Conservation (phyloP, 78 protist species). For the Protostelium mycophagum region DNA sequence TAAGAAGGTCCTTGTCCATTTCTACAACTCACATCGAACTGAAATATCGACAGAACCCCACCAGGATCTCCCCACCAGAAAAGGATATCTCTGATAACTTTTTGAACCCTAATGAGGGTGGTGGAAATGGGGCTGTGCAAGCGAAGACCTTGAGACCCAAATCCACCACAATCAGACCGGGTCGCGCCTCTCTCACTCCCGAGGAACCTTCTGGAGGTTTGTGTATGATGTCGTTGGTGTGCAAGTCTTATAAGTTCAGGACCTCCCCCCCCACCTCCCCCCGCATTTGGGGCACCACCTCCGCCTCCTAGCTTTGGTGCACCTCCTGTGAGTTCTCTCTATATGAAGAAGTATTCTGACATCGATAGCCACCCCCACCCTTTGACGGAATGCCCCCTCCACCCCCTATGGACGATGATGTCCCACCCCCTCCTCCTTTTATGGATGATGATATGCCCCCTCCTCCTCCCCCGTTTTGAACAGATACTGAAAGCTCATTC, state of each 20-base stretch:
- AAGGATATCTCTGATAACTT: slow-evolving; percentile 37
- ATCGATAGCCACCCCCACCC: not conserved
- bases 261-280: slow-evolving; percentile 59
- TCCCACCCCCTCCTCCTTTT: slow-evolving; percentile 17
- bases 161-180: not conserved
- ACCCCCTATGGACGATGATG: not conserved
- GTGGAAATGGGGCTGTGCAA: slow-evolving; percentile 8
- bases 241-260: not conserved
- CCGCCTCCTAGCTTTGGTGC: slow-evolving; percentile 1
- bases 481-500: not conserved
- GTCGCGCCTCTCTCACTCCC: no score
- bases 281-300: not conserved
- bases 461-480: slow-evolving; percentile 61
- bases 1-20: no score
- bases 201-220: no score
- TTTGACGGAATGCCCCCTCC: not conserved
- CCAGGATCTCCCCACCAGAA: slow-evolving; percentile 58
- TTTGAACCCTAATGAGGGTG: no score
- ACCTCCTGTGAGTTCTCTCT: not conserved
- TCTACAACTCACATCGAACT: no score
- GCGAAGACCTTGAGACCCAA: not conserved
- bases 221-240: not conserved
- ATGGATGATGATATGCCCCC: slow-evolving; percentile 41
- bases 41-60: slow-evolving; percentile 43
- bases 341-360: not conserved